These are phyloP conservation scores for Corchorus olitorius DNA, from an alignment of 345 rosid species.

Conservation along the genomic window DNA sequence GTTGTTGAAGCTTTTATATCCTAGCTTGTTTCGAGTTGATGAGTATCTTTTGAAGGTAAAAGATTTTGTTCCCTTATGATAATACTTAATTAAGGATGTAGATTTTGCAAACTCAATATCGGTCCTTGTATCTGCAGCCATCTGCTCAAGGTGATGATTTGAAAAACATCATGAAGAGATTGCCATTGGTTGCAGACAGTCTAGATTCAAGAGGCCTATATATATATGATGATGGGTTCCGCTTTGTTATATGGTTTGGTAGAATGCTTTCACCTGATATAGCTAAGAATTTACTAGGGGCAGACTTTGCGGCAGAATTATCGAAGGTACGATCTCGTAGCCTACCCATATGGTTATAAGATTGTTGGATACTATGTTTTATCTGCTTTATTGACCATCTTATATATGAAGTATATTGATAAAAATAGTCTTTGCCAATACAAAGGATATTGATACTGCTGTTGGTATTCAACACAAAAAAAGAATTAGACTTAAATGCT, in stretches of 20 bases:
- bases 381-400: background rate
- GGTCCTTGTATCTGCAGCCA: conserved; percentile 55
- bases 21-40: conserved; percentile 80
- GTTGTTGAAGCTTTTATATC: conserved; percentile 86
- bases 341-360: background rate
- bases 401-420: background rate
- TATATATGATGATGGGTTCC: conserved; percentile 85
- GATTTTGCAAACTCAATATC: conserved; percentile 9
- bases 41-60: conserved; percentile 78
- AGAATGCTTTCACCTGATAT: conserved; percentile 91
- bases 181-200: conserved; percentile 81
- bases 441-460: background rate
- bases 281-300: conserved; percentile 77
- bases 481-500: background rate
- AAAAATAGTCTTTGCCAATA: background rate
- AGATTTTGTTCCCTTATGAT: conserved; percentile 1
- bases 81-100: background rate
- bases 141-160: conserved; percentile 49
- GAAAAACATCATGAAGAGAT: conserved; percentile 42
- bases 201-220: conserved; percentile 95
- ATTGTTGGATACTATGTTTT: background rate
- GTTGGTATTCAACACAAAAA: background rate
- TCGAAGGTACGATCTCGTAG: conserved; percentile 60
- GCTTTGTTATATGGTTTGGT: conserved; percentile 90
- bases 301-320: conserved; percentile 84